Evolutionary conservation across 148 eudicot genomes (phyloP).

Genomic region (Fagopyrum homotropicum): DNA sequence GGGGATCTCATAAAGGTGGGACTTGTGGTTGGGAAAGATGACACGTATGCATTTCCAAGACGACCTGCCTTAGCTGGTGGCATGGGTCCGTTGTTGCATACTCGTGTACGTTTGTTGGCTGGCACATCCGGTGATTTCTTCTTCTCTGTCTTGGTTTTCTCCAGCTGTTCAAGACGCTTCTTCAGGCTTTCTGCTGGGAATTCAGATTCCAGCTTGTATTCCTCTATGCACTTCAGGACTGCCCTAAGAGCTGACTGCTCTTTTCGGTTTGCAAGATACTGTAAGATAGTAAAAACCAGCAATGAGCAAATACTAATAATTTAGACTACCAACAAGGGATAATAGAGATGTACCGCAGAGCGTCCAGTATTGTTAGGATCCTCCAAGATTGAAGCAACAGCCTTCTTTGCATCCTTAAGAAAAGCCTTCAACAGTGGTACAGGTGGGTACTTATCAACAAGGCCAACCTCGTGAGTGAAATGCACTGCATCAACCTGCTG

Average conservation of each 20-base stretch:
- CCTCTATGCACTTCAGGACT: constrained; percentile 94
- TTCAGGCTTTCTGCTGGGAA: constrained; percentile 80
- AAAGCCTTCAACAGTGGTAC: constrained; percentile 84
- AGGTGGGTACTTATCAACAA: constrained; percentile 79
- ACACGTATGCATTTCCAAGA: constrained; percentile 80
- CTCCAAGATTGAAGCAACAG: constrained; percentile 65
- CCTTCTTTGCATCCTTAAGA: constrained; percentile 89
- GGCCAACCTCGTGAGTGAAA: constrained; percentile 92
- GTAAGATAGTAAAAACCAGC: constrained; percentile 12
- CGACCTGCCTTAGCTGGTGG: constrained; percentile 99
- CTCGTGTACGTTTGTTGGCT: constrained; percentile 85
- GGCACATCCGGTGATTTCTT: constrained; percentile 67
- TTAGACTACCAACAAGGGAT: not conserved
- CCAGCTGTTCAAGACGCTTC: constrained; percentile 88
- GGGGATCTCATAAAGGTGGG: constrained; percentile 72
- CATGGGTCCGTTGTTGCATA: constrained; percentile 84
- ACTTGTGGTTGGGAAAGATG: constrained; percentile 75
- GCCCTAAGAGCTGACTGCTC: constrained; percentile 97
- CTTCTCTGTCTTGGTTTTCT: constrained; percentile 80
- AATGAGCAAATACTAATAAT: not conserved
- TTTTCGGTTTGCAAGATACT: constrained; percentile 90
- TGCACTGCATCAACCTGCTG: constrained; percentile 99
- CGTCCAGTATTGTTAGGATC: constrained; percentile 84
- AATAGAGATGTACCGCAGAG: constrained; percentile 28
- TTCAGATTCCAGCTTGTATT: constrained; percentile 81